These are phyloP conservation scores for Paragyromitra xinjiangensis DNA, from an alignment of 495 filamentous ascomycete genomes.

Conservation along the genomic window DNA sequence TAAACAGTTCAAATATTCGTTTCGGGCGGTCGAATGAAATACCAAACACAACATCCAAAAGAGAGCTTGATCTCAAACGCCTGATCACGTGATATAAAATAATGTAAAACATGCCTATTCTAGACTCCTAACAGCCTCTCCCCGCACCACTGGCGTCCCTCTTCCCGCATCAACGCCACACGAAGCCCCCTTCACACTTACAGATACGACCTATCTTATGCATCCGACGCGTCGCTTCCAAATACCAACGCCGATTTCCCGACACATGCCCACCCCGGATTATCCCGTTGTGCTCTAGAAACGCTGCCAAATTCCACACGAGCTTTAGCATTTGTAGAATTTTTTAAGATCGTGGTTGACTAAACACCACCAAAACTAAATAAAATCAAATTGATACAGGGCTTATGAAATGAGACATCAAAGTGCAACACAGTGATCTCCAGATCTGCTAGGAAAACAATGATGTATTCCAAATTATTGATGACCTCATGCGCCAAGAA, in stretches of 20 bases:
- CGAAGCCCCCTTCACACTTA: not conserved
- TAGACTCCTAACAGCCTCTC: not conserved
- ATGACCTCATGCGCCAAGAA: conserved; percentile 38
- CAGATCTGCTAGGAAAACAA: conserved; percentile 6
- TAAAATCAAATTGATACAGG: not conserved
- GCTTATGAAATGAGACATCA: conserved; percentile 1
- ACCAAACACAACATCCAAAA: not conserved
- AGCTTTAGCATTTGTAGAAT: not conserved
- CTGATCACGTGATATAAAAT: conserved; percentile 45
- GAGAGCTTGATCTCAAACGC: conserved; percentile 25
- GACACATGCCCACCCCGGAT: not conserved
- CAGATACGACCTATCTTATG: not conserved
- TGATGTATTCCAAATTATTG: conserved; percentile 39
- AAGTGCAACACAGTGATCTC: not conserved
- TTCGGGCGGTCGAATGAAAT: not conserved
- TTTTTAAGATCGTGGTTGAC: not conserved
- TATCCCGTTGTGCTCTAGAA: not conserved
- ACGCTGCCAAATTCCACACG: not conserved
- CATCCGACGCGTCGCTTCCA: not conserved
- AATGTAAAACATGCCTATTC: conserved; percentile 15
- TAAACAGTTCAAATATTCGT: not conserved
- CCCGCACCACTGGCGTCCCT: not conserved
- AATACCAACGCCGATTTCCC: not conserved
- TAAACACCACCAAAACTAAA: not conserved
- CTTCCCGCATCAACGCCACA: conserved; percentile 1